Evolutionary conservation across 1,284 basidiomycete species (phyloP).

Genomic region (Phenoliferia sp.): DNA sequence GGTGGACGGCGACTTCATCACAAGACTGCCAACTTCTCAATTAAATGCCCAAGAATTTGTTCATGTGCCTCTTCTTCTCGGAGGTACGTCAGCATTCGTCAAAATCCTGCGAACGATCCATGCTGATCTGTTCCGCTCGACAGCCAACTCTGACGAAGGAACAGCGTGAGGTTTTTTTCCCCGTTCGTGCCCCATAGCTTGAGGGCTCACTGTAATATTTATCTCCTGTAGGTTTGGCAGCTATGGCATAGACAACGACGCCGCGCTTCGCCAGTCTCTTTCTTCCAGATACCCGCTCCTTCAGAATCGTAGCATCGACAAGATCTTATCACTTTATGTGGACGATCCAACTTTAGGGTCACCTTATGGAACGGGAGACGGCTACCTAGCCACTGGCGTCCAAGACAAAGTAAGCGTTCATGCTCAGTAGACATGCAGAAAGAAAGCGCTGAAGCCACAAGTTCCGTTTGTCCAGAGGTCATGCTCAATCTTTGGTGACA

Average conservation of each 20-base stretch:
- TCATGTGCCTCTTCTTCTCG: constrained; percentile 43
- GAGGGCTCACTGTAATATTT: neutral
- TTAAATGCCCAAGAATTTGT: constrained; percentile 36
- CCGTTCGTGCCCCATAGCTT: neutral
- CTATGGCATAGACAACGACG: constrained; percentile 6
- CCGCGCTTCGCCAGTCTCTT: neutral
- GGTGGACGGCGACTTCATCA: constrained; percentile 41
- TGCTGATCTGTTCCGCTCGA: no score
- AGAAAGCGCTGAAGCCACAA: neutral
- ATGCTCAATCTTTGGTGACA: constrained; percentile 15
- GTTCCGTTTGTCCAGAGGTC: neutral
- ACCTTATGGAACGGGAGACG: constrained; percentile 31
- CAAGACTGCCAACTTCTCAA: constrained; percentile 36
- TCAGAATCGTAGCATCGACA: neutral
- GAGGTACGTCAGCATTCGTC: constrained; percentile 4
- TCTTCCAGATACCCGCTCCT: constrained; percentile 2
- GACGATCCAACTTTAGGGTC: constrained; percentile 25
- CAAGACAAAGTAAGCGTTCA: constrained; percentile 16
- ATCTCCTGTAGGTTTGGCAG: constrained; percentile 17
- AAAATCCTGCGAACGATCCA: no score
- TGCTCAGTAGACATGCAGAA: no score
- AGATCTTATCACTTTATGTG: constrained; percentile 25
- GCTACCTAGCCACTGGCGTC: constrained; percentile 2
- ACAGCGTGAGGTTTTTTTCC: constrained; percentile 8
- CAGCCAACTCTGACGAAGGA: constrained; percentile 31